Percentiles rank a stretch among this genome's conserved stretches.
Conservation (phyloP, 306 rosid species). For the Abrus pulchellus region DNA sequence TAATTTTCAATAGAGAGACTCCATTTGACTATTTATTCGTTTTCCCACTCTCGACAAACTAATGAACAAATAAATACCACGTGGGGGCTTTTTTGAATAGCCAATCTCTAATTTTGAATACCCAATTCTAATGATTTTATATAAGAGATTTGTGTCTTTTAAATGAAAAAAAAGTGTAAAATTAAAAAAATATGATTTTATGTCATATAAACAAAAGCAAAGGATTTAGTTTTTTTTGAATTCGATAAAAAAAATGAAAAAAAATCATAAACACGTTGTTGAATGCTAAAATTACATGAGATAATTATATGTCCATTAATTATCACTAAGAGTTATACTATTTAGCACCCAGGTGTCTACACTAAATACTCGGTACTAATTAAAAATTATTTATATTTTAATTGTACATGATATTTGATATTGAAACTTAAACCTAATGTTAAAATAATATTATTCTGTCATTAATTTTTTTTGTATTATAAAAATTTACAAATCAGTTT, state of each 20-base stretch:
- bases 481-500: no score
- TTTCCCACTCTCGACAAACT: background rate
- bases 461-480: no score
- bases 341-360: no score
- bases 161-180: no score
- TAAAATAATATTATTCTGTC: no score
- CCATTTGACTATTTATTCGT: background rate
- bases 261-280: background rate
- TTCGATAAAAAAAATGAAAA: background rate
- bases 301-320: background rate
- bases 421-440: no score
- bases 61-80: background rate
- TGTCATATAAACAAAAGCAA: no score
- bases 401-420: no score
- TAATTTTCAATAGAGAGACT: conserved; percentile 3
- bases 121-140: background rate
- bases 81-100: background rate
- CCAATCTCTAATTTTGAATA: conserved; percentile 10
- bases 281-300: background rate
- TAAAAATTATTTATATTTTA: no score
- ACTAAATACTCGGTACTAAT: no score
- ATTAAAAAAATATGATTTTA: no score
- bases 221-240: background rate
- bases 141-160: background rate
- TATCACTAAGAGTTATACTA: no score